Evolutionary conservation across 2,329 filamentous ascomycete genomes (phyloP).

Genomic region (Tothia fuscella): DNA sequence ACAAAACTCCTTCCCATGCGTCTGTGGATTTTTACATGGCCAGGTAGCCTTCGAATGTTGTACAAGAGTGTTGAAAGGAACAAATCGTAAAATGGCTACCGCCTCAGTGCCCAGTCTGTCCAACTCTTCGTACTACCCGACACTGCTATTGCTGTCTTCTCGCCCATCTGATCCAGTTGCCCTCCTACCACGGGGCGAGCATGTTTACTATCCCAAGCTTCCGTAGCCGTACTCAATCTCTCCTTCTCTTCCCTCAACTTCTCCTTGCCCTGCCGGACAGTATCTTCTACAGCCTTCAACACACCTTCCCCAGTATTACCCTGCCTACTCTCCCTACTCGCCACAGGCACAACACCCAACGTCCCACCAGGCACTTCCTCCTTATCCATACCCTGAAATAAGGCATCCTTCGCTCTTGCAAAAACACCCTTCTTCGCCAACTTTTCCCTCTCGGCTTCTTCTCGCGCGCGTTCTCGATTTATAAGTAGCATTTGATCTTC

Average conservation of each 20-base stretch:
- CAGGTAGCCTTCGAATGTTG: constrained; percentile 9
- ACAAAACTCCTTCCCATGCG: too few relatives aligned
- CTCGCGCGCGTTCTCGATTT: constrained; percentile 48
- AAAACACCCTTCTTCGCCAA: constrained; percentile 25
- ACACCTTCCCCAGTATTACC: constrained; percentile 11
- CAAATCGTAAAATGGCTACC: constrained; percentile 14
- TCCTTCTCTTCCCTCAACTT: constrained; percentile 18
- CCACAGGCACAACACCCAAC: constrained; percentile 16
- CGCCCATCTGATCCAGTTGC: constrained; percentile 34
- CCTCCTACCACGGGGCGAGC: constrained; percentile 28
- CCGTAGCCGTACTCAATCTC: constrained; percentile 10
- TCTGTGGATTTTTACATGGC: too few relatives aligned
- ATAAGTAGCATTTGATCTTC: constrained; percentile 41
- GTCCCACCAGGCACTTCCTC: constrained; percentile 27
- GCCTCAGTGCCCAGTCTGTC: constrained; percentile 32
- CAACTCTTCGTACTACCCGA: constrained; percentile 30
- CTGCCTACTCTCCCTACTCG: constrained; percentile 8
- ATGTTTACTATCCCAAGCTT: constrained; percentile 13
- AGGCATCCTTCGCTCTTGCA: constrained; percentile 19
- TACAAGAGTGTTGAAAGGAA: not conserved
- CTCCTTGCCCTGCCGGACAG: constrained; percentile 12
- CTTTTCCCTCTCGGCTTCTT: constrained; percentile 38
- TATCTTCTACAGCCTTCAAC: constrained; percentile 22
- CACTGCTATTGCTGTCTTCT: constrained; percentile 25
- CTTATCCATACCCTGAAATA: constrained; percentile 23